Percentiles rank a stretch among this genome's conserved stretches.
Evolutionary conservation across 306 rosid species (phyloP).

Genomic region (Herpetospermum pedunculosum): DNA sequence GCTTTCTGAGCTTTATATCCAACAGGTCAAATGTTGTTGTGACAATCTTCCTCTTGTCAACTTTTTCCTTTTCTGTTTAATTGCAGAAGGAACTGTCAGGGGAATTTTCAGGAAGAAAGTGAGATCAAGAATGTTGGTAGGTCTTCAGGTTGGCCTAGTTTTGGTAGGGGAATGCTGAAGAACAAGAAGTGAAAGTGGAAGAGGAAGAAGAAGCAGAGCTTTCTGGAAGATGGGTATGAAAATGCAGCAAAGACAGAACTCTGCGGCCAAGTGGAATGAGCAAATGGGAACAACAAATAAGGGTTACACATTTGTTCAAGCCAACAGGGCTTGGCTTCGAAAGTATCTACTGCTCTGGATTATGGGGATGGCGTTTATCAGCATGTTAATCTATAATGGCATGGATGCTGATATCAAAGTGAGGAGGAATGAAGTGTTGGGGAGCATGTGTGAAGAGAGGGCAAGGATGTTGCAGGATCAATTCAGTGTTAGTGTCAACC

Average conservation of each 20-base stretch:
- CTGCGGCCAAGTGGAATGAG: slow-evolving; percentile 58
- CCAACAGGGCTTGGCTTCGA: slow-evolving; percentile 64
- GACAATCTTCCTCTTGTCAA: slow-evolving; percentile 19
- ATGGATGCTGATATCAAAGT: slow-evolving; percentile 81
- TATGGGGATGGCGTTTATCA: slow-evolving; percentile 36
- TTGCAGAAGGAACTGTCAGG: not conserved
- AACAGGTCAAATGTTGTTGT: slow-evolving; percentile 49
- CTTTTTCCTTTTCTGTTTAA: not conserved
- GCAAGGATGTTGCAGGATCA: slow-evolving; percentile 99
- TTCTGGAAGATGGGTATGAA: slow-evolving; percentile 31
- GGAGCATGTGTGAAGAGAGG: slow-evolving; percentile 91
- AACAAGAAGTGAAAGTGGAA: slow-evolving; percentile 13
- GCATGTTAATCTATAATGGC: slow-evolving; percentile 33
- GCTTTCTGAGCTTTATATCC: slow-evolving; percentile 40
- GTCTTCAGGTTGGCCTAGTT: slow-evolving; percentile 26
- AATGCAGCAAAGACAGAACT: slow-evolving; percentile 39
- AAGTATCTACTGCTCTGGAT: slow-evolving; percentile 53
- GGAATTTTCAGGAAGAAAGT: slow-evolving; percentile 12
- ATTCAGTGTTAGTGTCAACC: slow-evolving; percentile 90
- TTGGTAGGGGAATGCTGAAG: slow-evolving; percentile 23
- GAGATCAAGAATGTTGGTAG: slow-evolving; percentile 10
- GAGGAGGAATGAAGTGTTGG: slow-evolving; percentile 64
- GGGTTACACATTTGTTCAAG: slow-evolving; percentile 67
- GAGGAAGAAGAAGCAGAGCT: slow-evolving; percentile 15
- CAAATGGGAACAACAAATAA: slow-evolving; percentile 50